Base-by-base conservation (phyloP, 306 rosid genomes). In the apple (Malus domestica) region DNA sequence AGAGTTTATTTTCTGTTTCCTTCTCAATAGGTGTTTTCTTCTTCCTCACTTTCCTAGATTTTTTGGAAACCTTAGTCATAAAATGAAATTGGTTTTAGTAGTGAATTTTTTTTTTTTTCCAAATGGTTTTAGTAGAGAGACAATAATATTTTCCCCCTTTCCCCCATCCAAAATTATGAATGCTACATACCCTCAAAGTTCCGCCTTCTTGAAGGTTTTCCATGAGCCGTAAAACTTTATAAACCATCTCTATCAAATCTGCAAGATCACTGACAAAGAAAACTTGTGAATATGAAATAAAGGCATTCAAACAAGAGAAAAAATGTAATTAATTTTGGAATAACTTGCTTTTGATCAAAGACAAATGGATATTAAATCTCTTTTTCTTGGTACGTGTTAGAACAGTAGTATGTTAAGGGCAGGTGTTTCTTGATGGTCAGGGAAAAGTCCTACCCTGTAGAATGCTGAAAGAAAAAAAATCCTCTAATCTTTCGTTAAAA, bases 161-260 rank as follows among this genome's bases (percentile, higher is more conserved):
- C 23, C 29, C 69, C 35, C 73, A 68, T 58, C 59, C 8, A 45
- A 63, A 78, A 62, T 55, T 70, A 29, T 32, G 14, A 71, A 72
- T n/a, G 30, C 61, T 29, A 54, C 83, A 75, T 88, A 94, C 98
- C 92, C 98, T 90, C 71, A 94, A 84, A 68, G 91, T 77, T 81
- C 98, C 98, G 52, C 93, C 87, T 78, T 85, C 84, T 83, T 94
- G 98, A 76, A 94, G 97, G 61, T 76, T 83, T 83, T 92, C 96
- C 91, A 90, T 89, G 72, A 94, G 23, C 80, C 76, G 83, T 62
- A 86, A 76, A 74, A 89, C 87, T 83, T 90, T 88, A 82, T 85
- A 83, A 80, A 94, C 80, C 80, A 89, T 94, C 88, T 94, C 93
- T 25, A 90, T 77, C 86, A 90, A 82, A 88, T 94, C 92, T 81